Evolutionary conservation across 1,284 basidiomycete genomes (phyloP).

Genomic region (Trichosporon coremiiforme): DNA sequence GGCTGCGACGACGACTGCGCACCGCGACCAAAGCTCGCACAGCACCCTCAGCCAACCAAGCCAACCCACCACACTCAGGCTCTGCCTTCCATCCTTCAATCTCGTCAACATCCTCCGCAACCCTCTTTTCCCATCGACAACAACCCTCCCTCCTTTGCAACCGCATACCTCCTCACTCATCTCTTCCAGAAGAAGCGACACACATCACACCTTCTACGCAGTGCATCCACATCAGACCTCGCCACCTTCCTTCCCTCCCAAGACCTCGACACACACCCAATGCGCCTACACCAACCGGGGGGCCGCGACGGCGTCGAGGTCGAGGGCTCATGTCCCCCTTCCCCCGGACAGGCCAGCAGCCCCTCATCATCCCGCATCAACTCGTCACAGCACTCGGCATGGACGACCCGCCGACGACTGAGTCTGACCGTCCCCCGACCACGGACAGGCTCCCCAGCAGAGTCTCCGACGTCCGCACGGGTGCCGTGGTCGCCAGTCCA

Average conservation of each 20-base stretch:
- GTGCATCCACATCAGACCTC: slow-evolving; percentile 10
- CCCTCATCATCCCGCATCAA: slow-evolving; percentile 2
- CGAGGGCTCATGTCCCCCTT: slow-evolving; percentile 9
- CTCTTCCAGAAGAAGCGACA: not conserved
- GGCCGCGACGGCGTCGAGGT: slow-evolving; percentile 1
- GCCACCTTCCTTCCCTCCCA: not conserved
- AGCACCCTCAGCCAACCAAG: not conserved
- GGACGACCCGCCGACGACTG: not conserved
- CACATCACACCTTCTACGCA: not conserved
- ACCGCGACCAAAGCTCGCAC: not conserved
- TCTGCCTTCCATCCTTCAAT: not conserved
- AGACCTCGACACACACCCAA: not conserved
- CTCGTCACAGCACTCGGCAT: not conserved
- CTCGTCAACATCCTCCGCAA: not conserved
- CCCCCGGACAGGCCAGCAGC: not conserved
- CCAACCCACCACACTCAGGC: not conserved
- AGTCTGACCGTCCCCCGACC: slow-evolving; percentile 12
- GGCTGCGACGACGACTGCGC: not conserved
- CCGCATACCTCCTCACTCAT: not conserved
- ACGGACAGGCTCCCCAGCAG: not conserved
- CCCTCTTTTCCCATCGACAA: not conserved
- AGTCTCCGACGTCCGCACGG: not conserved
- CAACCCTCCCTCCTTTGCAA: not conserved
- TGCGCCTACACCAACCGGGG: slow-evolving; percentile 12
- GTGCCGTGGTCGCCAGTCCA: slow-evolving; percentile 11